Evolutionary conservation across 441 rosid species (phyloP).

Genomic region (Hura crepitans): DNA sequence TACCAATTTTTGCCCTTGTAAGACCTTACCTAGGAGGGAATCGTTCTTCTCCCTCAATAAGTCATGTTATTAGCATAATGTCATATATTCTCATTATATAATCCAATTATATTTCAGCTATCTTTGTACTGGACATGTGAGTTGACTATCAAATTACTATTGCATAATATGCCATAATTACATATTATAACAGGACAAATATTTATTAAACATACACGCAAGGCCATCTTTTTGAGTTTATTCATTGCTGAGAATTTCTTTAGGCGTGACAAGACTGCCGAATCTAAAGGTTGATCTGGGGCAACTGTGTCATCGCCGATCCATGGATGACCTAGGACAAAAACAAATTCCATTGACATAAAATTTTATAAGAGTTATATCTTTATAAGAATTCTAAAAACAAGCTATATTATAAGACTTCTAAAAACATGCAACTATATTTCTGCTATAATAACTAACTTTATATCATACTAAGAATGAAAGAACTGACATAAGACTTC

Average conservation of each 20-base stretch:
- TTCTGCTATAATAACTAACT: slow-evolving; percentile 8
- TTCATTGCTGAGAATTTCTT: slow-evolving; percentile 89
- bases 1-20: not conserved
- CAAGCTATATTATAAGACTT: not conserved
- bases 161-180: not conserved
- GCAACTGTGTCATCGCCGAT: slow-evolving; percentile 54
- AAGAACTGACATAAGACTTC: slow-evolving; percentile 66
- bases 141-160: slow-evolving; percentile 7
- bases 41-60: not conserved
- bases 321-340: slow-evolving; percentile 73
- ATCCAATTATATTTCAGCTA: not conserved
- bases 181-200: not conserved
- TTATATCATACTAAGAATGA: slow-evolving; percentile 3
- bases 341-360: slow-evolving; percentile 16
- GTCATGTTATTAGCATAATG: not conserved
- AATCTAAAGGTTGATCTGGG: slow-evolving; percentile 56
- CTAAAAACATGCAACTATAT: too few species aligned
- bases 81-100: slow-evolving; percentile 1
- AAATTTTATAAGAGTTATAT: not conserved
- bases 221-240: slow-evolving; percentile 86
- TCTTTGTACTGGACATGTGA: not conserved
- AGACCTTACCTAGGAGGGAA: not conserved
- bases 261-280: slow-evolving; percentile 60
- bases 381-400: not conserved
- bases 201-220: slow-evolving; percentile 46